A percentile compares a stretch with the other conserved stretches of the same genome.
Conservation (phyloP, 2,329 filamentous ascomycete species). For the Apiospora hydei region DNA sequence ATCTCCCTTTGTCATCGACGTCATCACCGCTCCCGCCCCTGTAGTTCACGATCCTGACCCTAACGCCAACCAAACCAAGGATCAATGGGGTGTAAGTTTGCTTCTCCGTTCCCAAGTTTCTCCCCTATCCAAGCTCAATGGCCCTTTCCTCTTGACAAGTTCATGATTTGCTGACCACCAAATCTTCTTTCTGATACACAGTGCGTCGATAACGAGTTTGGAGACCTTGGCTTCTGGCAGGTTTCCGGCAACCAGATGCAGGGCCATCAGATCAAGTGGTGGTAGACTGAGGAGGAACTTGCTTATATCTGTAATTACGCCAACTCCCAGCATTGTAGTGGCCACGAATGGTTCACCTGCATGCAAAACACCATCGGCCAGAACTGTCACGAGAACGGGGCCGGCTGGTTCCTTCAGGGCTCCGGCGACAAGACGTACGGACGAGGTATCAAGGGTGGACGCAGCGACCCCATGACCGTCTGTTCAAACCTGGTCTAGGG, state of each 20-base stretch:
- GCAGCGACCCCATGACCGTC: not conserved
- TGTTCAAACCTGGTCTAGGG: not conserved
- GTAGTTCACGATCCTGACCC: not conserved
- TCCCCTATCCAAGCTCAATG: too few species aligned
- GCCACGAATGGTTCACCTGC: not conserved
- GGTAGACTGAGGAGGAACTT: not conserved
- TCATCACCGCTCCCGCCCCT: too few species aligned
- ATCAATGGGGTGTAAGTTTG: not conserved
- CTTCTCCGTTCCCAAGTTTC: too few species aligned
- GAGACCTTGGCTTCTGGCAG: not conserved
- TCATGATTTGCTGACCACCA: not conserved
- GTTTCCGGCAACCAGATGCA: not conserved
- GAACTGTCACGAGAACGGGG: accelerated
- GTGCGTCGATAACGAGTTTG: not conserved
- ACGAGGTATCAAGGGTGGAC: not conserved
- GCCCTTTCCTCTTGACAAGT: not conserved
- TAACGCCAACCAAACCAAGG: not conserved
- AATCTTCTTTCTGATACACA: not conserved
- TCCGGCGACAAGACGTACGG: slow-evolving; percentile 2
- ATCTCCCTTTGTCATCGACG: not conserved
- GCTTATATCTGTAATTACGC: slow-evolving; percentile 4
- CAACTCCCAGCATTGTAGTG: not conserved
- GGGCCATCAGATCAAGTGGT: not conserved
- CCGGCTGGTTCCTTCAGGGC: slow-evolving; percentile 3
- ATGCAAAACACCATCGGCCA: not conserved